phyloP scores from a whole-genome alignment of 371 early-diverging fungal genomes.

The Parasitella parasitica region DNA sequence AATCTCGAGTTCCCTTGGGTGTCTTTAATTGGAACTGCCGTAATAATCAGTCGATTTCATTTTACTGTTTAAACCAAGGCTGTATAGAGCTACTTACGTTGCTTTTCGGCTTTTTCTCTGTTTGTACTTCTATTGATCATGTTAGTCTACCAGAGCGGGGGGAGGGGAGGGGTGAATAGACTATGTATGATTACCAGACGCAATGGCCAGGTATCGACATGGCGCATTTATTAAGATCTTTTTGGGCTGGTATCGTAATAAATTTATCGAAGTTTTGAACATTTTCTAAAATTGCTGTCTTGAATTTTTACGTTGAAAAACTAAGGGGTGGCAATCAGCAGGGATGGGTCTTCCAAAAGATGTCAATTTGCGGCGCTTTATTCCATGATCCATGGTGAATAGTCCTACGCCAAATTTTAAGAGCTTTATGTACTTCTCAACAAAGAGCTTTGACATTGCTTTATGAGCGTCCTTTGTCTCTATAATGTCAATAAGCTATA shows the following conservation, averaged over 20 bases:
- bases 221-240: background rate
- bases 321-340: background rate
- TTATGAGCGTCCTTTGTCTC: too few species aligned
- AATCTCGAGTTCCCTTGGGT: conserved; percentile 91
- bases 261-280: background rate
- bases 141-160: background rate
- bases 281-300: too few species aligned
- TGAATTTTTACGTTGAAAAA: too few species aligned
- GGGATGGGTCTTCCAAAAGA: background rate
- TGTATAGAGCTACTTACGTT: background rate
- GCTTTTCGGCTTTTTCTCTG: background rate
- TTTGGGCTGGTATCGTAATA: background rate
- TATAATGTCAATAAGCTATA: too few species aligned
- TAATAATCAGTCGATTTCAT: too few species aligned
- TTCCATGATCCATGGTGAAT: too few species aligned
- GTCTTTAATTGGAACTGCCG: conserved; percentile 19
- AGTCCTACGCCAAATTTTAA: too few species aligned
- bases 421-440: too few species aligned
- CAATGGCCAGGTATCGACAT: background rate
- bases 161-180: background rate
- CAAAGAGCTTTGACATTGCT: too few species aligned
- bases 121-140: background rate
- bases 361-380: background rate
- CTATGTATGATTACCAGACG: background rate
- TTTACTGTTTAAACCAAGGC: background rate